These are phyloP conservation scores for Lecanoromycetidae sp. DNA, from an alignment of 2,329 filamentous ascomycete genomes.

Conservation along the genomic window DNA sequence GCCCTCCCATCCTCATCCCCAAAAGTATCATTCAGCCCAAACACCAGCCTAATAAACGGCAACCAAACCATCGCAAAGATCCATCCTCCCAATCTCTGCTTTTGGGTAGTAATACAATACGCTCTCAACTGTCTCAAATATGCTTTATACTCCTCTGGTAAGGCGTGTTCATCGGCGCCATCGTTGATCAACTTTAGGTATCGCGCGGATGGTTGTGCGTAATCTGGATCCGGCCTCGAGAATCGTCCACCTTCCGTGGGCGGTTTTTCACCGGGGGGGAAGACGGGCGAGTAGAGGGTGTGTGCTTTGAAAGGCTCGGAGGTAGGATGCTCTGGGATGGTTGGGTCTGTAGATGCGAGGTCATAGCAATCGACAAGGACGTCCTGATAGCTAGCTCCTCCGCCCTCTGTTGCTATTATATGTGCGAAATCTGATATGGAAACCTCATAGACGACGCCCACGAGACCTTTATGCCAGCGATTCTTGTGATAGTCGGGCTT, in stretches of 20 bases:
- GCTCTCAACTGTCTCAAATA: conserved; percentile 59
- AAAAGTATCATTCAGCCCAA: conserved; percentile 39
- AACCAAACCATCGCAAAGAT: conserved; percentile 50
- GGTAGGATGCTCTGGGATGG: conserved; percentile 52
- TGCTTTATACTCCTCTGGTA: conserved; percentile 64
- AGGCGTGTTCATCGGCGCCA: conserved; percentile 66
- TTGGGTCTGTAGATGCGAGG: conserved; percentile 44
- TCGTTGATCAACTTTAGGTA: conserved; percentile 71
- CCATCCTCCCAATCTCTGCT: conserved; percentile 54
- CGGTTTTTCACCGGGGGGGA: conserved; percentile 21
- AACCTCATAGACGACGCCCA: conserved; percentile 93
- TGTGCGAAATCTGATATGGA: conserved; percentile 67
- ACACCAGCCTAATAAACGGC: conserved; percentile 44
- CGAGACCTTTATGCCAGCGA: conserved; percentile 66
- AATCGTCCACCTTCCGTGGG: conserved; percentile 29
- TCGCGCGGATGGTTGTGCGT: conserved; percentile 70
- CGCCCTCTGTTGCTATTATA: conserved; percentile 85
- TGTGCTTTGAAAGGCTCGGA: conserved; percentile 65
- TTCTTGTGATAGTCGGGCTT: conserved; percentile 38
- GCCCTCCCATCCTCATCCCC: conserved; percentile 54
- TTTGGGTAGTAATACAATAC: conserved; percentile 55
- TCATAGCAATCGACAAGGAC: conserved; percentile 66
- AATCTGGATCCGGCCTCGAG: conserved; percentile 52
- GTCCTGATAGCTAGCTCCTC: conserved; percentile 72
- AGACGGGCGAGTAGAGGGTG: conserved; percentile 61